phyloP scores from a whole-genome alignment of 495 filamentous ascomycete genomes.

The Penicillium pulvis region DNA sequence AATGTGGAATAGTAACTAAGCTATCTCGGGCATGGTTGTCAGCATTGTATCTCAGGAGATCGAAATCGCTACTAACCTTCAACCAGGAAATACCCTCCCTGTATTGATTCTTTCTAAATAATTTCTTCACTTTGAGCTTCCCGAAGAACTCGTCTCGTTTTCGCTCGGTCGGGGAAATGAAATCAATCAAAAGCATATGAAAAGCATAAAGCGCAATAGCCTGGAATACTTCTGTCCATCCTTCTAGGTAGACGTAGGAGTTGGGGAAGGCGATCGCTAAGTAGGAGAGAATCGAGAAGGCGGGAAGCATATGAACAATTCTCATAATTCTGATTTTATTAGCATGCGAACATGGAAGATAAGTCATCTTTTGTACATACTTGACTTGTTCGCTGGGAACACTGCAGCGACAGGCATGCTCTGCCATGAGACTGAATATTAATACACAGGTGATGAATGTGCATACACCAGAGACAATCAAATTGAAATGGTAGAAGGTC shows the following conservation, averaged over 20 bases:
- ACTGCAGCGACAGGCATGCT: conserved; percentile 31
- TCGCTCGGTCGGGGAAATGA: conserved; percentile 24
- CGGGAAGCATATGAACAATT: conserved; percentile 26
- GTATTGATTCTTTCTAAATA: conserved; percentile 13
- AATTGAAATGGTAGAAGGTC: conserved; percentile 30
- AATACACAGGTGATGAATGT: conserved; percentile 22
- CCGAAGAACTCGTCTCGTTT: conserved; percentile 28
- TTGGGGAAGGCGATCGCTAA: conserved; percentile 29
- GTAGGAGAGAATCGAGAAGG: conserved; percentile 32
- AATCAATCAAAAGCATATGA: conserved; percentile 36
- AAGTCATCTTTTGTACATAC: conserved; percentile 8
- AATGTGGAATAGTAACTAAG: conserved; percentile 27
- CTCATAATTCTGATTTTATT: conserved; percentile 28
- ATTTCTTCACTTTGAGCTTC: conserved; percentile 17
- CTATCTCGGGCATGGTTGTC: background rate
- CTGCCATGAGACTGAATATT: conserved; percentile 21
- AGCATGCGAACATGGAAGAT: background rate
- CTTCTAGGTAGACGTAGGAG: conserved; percentile 30
- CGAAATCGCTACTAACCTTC: conserved; percentile 16
- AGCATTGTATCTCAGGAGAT: background rate
- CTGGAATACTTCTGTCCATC: conserved; percentile 35
- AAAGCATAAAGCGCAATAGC: conserved; percentile 32
- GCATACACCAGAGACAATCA: conserved; percentile 29
- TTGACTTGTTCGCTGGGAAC: conserved; percentile 34
- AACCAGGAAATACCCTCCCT: conserved; percentile 23